Conservation (phyloP, 2,329 filamentous ascomycete genomes). For the Aspergillus hortae region DNA sequence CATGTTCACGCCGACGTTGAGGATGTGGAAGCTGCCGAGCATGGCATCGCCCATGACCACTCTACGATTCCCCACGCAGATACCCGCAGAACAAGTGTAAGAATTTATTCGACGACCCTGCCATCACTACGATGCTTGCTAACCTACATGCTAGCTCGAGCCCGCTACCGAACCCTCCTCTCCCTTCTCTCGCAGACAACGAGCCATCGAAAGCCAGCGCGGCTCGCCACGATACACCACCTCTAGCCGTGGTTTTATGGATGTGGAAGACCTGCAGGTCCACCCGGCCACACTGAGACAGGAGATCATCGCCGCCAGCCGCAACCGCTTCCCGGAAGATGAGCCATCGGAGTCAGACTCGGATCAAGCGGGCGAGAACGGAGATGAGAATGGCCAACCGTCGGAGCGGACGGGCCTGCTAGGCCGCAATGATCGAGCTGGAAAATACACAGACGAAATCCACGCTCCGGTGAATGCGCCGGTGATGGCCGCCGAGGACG, state of each 20-base stretch:
- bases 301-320: conserved; percentile 83
- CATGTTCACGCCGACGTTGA: conserved; percentile 48
- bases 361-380: conserved; percentile 50
- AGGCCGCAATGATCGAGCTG: conserved; percentile 39
- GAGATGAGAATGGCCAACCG: conserved; percentile 48
- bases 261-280: conserved; percentile 70
- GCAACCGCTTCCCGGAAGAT: conserved; percentile 59
- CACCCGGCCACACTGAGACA: conserved; percentile 88
- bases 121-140: conserved; percentile 36
- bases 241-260: conserved; percentile 52
- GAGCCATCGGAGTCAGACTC: conserved; percentile 54
- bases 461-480: conserved; percentile 10
- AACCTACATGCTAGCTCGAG: conserved; percentile 17
- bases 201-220: conserved; percentile 22
- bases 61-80: conserved; percentile 47
- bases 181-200: conserved; percentile 30
- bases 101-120: background rate
- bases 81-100: conserved; percentile 51
- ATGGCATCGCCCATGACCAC: conserved; percentile 38
- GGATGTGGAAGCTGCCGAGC: conserved; percentile 32
- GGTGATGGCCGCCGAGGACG: conserved; percentile 21
- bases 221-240: conserved; percentile 44
- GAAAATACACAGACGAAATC: conserved; percentile 32
- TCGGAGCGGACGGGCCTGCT: conserved; percentile 42
- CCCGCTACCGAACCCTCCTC: conserved; percentile 25